Evolutionary conservation across 306 rosid species (phyloP), one percentile per base, ranked within the genome.

Genomic region (Hippophae tibetana): DNA sequence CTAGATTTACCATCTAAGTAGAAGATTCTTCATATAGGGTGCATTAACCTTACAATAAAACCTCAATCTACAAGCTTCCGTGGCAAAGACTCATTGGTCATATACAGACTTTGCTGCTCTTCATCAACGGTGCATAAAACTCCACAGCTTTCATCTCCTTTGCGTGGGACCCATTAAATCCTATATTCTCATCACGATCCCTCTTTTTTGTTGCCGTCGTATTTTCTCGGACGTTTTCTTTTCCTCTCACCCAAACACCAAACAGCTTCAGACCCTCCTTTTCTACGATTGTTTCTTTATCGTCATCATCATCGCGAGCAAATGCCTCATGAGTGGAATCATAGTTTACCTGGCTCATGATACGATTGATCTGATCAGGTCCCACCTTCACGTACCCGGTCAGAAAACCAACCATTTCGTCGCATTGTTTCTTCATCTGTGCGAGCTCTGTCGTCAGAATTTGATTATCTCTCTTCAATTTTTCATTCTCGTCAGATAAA

Each of bases 221-320:
- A 12, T 67, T 67, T 43, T 64, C 71, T 5, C 64, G 43, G 23
- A 38, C 69, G 6, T 9, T 64, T 7, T 73, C 55, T 5, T 70
- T 73, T 3, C 68, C 81, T 61, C 77, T 83, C 65, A 93, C 70
- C 99, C 89, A 88, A 61, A 93, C 99, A 41, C 99, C 99, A 63
- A 93, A 93, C 73, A 93, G 80, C 69, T 86, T 88, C 86, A 93
- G 57, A 69, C 79, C 74, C 12, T 76, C 78, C 42, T 72, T 79
- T 55, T 7, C 78, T 14, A 66, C 54, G 27, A 42, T 62, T 0
- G 66, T 50, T 0, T 74, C 53, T 2, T 63, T 76, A 0, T 58
- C 72, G 10, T 18, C 56, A 65, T 45, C 60, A 25, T 61, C 66
- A 44, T n/a, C 62, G 0, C 43, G 67, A 6, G 45, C n/a, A n/a